These are phyloP conservation scores for Auricularia cornea DNA, from an alignment of 768 basidiomycete species.

Conservation along the genomic window DNA sequence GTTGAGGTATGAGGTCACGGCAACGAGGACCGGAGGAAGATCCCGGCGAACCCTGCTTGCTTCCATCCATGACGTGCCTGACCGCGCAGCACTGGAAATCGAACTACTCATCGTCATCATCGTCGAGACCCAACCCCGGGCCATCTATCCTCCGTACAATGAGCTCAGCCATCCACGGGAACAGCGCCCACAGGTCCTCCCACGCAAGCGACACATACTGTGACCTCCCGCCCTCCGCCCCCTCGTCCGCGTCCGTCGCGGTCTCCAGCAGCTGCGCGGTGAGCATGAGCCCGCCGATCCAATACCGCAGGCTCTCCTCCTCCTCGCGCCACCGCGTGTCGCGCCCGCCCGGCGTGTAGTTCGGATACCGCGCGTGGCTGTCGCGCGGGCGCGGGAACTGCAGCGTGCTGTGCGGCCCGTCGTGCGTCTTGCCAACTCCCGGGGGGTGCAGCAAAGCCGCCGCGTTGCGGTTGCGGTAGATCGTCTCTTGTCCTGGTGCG, in stretches of 20 bases:
- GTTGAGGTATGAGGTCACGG: too few relatives aligned
- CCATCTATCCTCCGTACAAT: slow-evolving; percentile 61
- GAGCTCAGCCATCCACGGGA: slow-evolving; percentile 69
- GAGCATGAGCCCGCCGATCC: slow-evolving; percentile 65
- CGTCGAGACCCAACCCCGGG: slow-evolving; percentile 48
- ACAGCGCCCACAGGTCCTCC: slow-evolving; percentile 60
- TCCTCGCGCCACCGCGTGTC: slow-evolving; percentile 55
- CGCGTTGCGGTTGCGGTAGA: slow-evolving; percentile 59
- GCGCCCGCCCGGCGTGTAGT: slow-evolving; percentile 59
- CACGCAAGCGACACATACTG: slow-evolving; percentile 67
- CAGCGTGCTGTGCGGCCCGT: slow-evolving; percentile 19
- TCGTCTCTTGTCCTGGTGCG: slow-evolving; percentile 39
- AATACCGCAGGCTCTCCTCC: slow-evolving; percentile 50
- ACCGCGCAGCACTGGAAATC: too few relatives aligned
- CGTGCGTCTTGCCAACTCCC: slow-evolving; percentile 20
- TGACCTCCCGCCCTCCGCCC: slow-evolving; percentile 38
- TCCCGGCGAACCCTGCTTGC: too few relatives aligned
- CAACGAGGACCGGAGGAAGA: too few relatives aligned
- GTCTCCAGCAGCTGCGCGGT: slow-evolving; percentile 16
- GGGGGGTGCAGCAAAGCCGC: slow-evolving; percentile 60
- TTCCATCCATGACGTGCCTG: too few relatives aligned
- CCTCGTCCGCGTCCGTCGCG: slow-evolving; percentile 34
- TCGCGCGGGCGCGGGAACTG: slow-evolving; percentile 48
- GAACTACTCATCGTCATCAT: neutral
- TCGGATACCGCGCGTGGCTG: slow-evolving; percentile 58